Conservation (phyloP, 257 asterid species). For the Nicotiana tomentosiformis region DNA sequence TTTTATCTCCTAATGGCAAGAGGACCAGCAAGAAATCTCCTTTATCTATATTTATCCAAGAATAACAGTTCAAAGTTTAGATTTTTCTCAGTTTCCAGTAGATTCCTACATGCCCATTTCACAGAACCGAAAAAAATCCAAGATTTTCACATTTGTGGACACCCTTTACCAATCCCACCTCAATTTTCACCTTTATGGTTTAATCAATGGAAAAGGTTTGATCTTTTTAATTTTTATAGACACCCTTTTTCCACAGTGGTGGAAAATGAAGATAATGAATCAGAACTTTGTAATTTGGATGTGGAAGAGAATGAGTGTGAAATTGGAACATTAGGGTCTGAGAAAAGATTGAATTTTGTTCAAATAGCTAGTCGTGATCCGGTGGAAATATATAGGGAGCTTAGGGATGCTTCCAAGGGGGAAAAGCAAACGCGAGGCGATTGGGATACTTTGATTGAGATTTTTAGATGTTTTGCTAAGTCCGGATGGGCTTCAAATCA, state of each 20-base stretch:
- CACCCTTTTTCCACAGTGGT: slow-evolving; percentile 35
- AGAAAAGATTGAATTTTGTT: slow-evolving; percentile 24
- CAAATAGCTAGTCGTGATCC: slow-evolving; percentile 48
- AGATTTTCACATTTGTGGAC: slow-evolving; percentile 15
- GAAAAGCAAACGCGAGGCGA: slow-evolving; percentile 35
- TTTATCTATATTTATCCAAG: slow-evolving; percentile 38
- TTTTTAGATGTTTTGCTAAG: slow-evolving; percentile 44
- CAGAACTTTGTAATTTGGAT: slow-evolving; percentile 14
- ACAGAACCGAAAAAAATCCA: slow-evolving; percentile 20
- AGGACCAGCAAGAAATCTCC: slow-evolving; percentile 38
- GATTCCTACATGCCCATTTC: slow-evolving; percentile 22
- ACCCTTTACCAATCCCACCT: slow-evolving; percentile 5
- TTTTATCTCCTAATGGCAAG: slow-evolving; percentile 44
- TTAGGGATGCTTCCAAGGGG: slow-evolving; percentile 26
- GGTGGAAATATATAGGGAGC: slow-evolving; percentile 52
- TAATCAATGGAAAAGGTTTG: slow-evolving; percentile 11
- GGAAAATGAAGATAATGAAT: slow-evolving; percentile 1
- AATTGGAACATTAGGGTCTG: slow-evolving; percentile 8
- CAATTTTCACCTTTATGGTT: slow-evolving; percentile 15
- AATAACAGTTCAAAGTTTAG: slow-evolving; percentile 21
- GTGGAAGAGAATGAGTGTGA: slow-evolving; percentile 22
- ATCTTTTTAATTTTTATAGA: slow-evolving; percentile 13
- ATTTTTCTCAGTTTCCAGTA: slow-evolving; percentile 17
- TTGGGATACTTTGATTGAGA: slow-evolving; percentile 48
- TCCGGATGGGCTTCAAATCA: slow-evolving; percentile 89